These are phyloP conservation scores for Periconia digitata DNA, from an alignment of 2,329 filamentous ascomycete genomes.

Conservation along the genomic window DNA sequence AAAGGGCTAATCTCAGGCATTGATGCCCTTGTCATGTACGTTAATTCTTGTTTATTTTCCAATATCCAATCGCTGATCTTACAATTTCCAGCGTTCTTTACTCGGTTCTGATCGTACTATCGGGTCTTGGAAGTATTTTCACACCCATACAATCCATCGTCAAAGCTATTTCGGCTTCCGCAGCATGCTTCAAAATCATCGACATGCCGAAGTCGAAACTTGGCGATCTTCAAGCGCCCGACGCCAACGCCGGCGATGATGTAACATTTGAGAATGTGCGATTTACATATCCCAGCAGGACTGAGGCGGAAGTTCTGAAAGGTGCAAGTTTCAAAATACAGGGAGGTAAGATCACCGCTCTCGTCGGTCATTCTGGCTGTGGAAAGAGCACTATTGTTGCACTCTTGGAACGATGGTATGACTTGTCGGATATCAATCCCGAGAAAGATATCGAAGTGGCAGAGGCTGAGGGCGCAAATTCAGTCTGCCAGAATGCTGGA, in stretches of 20 bases:
- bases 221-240: conserved; percentile 4
- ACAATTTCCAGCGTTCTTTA: conserved; percentile 6
- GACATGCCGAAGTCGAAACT: conserved; percentile 11
- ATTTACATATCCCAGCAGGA: conserved; percentile 88
- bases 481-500: neutral
- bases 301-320: conserved; percentile 84
- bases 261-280: conserved; percentile 78
- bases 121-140: neutral
- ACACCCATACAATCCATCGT: neutral
- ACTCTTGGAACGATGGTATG: conserved; percentile 85
- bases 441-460: neutral
- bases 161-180: conserved; percentile 7
- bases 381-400: conserved; percentile 93
- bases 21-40: conserved; percentile 9
- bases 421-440: conserved; percentile 5
- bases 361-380: conserved; percentile 89
- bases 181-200: conserved; percentile 14
- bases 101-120: conserved; percentile 10
- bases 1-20: neutral
- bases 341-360: conserved; percentile 82
- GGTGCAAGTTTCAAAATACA: conserved; percentile 75
- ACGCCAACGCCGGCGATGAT: conserved; percentile 35
- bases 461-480: neutral
- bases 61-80: neutral
- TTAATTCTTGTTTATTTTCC: neutral